Evolutionary conservation across 2,329 filamentous ascomycete genomes (phyloP).

Genomic region (Raffaelea deltoideospora): DNA sequence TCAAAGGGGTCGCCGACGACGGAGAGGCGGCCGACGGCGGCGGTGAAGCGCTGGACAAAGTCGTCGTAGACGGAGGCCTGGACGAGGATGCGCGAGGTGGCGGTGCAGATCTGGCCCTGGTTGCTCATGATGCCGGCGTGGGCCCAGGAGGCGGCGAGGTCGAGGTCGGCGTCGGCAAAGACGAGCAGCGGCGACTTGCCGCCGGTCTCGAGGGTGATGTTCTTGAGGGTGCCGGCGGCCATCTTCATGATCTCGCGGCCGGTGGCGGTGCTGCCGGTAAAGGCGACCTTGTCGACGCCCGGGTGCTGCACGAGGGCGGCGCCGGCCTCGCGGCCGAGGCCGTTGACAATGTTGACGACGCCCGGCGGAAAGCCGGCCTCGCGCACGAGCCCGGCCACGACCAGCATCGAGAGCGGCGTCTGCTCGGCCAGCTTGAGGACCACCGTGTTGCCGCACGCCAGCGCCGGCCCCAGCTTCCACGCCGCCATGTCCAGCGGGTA

Average conservation of each 20-base stretch:
- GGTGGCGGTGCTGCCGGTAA: conserved; percentile 55
- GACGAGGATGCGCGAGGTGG: conserved; percentile 44
- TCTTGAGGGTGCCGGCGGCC: conserved; percentile 45
- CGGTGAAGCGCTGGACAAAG: conserved; percentile 48
- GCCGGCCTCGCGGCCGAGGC: conserved; percentile 49
- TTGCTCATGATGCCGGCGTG: conserved; percentile 36
- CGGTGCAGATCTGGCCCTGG: conserved; percentile 46
- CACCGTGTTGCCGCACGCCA: conserved; percentile 48
- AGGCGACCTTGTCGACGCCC: conserved; percentile 54
- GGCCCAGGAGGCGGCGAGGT: conserved; percentile 42
- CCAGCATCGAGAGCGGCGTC: conserved; percentile 46
- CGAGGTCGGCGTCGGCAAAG: conserved; percentile 47
- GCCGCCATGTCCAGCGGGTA: conserved; percentile 63
- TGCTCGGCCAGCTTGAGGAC: conserved; percentile 51
- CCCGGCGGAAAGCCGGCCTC: conserved; percentile 63
- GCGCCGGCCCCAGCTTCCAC: conserved; percentile 62
- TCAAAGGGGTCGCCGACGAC: conserved; percentile 53
- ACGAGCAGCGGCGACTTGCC: conserved; percentile 46
- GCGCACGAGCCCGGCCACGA: conserved; percentile 50
- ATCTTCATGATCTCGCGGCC: conserved; percentile 59
- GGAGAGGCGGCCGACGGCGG: conserved; percentile 38
- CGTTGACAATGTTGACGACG: conserved; percentile 59
- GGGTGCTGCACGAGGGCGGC: conserved; percentile 48
- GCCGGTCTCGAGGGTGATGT: conserved; percentile 46
- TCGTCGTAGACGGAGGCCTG: conserved; percentile 41